Conservation (phyloP, 1,139 yeast species). For the Wickerhamiella infanticola region DNA sequence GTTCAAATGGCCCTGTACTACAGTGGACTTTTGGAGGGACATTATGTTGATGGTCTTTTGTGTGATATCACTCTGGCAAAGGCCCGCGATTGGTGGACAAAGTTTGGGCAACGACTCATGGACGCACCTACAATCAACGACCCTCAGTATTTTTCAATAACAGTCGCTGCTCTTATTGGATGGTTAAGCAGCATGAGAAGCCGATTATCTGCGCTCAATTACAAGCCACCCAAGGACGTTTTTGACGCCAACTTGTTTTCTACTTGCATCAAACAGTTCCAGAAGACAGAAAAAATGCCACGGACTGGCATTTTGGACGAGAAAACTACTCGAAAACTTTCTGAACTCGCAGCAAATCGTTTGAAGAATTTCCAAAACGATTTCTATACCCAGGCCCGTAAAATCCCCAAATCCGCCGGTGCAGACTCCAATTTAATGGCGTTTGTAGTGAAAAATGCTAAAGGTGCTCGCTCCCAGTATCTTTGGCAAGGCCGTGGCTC, state of each 20-base stretch:
- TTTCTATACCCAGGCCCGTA: slow-evolving; percentile 13
- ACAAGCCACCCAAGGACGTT: slow-evolving; percentile 77
- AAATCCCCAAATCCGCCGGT: slow-evolving; percentile 28
- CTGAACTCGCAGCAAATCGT: slow-evolving; percentile 19
- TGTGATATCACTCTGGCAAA: slow-evolving; percentile 68
- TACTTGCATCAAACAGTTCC: slow-evolving; percentile 48
- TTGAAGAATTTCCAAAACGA: background rate
- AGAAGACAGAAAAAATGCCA: slow-evolving; percentile 47
- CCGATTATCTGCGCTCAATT: slow-evolving; percentile 44
- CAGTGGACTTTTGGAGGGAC: slow-evolving; percentile 55
- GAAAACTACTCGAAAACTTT: slow-evolving; percentile 44
- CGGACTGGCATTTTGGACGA: slow-evolving; percentile 47
- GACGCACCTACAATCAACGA: slow-evolving; percentile 35
- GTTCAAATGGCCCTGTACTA: slow-evolving; percentile 66
- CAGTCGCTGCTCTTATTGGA: slow-evolving; percentile 53
- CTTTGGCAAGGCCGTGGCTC: slow-evolving; percentile 36
- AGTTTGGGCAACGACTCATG: slow-evolving; percentile 49
- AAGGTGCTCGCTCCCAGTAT: slow-evolving; percentile 33
- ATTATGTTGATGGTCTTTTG: slow-evolving; percentile 66
- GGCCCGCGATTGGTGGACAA: slow-evolving; percentile 66
- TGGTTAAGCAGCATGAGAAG: slow-evolving; percentile 51
- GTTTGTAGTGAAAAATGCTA: slow-evolving; percentile 28
- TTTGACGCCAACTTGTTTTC: slow-evolving; percentile 55
- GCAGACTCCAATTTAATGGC: slow-evolving; percentile 39
- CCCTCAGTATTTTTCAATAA: slow-evolving; percentile 30